Evolutionary conservation across 306 rosid genomes (phyloP), one percentile per base, ranked within the genome.

Genomic region (Rosa chinensis): DNA sequence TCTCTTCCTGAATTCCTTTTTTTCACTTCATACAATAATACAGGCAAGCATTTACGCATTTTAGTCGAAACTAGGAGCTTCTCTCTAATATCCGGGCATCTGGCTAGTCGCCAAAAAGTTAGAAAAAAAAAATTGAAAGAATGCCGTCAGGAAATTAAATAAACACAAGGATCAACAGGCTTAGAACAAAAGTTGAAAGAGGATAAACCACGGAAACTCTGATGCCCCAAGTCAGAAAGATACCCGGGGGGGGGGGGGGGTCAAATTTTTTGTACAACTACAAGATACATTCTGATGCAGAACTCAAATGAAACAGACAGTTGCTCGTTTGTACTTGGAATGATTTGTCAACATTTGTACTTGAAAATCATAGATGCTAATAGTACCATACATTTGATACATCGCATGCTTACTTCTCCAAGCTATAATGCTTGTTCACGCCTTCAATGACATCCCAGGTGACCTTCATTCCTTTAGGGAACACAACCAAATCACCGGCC

Each of bases 391-490:
- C 37, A 32, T 39, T 17, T 72, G 25, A 1, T 62, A 45, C 59
- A 75, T 45, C 6, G 6, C 71, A 16, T 20, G 59, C 47, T 45
- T 59, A 45, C 58, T 62, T 20, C 63, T 28, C 79, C 71, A 75
- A 28, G 70, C 59, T 75, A 28, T 75, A 75, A 6, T 62, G 71
- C 61, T 75, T 62, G 28, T 75, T 62, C 58, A 75, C 59, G 10
- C 59, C 47, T 18, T 75, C 79, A 44, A 75, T 45, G 12, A 75
- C 71, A 62, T 61, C 71, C 78, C 61, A 75, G n/a, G 79, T 75
- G 71, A 75, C 79, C 35, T 75, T 45, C 79, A 45, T 61, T 45
- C 71, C 79, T 61, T 75, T 75, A 4, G 79, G 79, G 59, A 75
- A 62, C n/a, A 75, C 71, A 62, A 63, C 79, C 28, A 75, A 45